Evolutionary conservation across 164 flowering plant species (phyloP).

Genomic region (Cinnamomum micranthum): DNA sequence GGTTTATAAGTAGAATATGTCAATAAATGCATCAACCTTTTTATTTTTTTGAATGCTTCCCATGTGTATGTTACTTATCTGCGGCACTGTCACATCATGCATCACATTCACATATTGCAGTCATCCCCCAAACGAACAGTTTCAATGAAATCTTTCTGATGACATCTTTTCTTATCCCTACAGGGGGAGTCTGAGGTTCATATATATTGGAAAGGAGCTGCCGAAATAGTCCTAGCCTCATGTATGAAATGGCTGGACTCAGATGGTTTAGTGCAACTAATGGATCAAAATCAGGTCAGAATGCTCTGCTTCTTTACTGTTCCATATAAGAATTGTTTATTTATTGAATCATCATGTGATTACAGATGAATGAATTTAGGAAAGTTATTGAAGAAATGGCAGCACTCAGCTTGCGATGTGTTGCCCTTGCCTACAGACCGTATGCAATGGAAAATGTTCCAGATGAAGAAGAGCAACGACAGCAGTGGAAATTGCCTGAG

Average conservation of each 20-base stretch:
- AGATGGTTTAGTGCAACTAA: slow-evolving; percentile 26
- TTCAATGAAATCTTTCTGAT: too few relatives aligned
- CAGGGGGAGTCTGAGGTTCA: slow-evolving; percentile 69
- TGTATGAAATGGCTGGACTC: slow-evolving; percentile 57
- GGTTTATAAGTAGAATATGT: too few relatives aligned
- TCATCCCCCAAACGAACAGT: too few relatives aligned
- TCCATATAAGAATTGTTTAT: not conserved
- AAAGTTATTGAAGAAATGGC: slow-evolving; percentile 88
- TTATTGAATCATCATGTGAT: not conserved
- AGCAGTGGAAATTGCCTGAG: slow-evolving; percentile 73
- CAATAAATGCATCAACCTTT: too few relatives aligned
- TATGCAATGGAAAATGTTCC: slow-evolving; percentile 56
- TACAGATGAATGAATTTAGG: slow-evolving; percentile 47
- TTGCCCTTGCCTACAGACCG: slow-evolving; percentile 73
- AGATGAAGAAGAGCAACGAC: slow-evolving; percentile 49
- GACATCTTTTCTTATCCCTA: not conserved
- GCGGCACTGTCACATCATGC: too few relatives aligned
- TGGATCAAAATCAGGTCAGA: slow-evolving; percentile 65
- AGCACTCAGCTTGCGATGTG: slow-evolving; percentile 71
- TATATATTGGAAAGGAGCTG: slow-evolving; percentile 97
- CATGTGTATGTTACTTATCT: too few relatives aligned
- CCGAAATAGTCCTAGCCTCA: slow-evolving; percentile 74
- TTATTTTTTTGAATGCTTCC: too few relatives aligned
- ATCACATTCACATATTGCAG: too few relatives aligned
- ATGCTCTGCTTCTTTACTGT: not conserved